Evolutionary conservation across 805 yeast species (phyloP).

Genomic region (Saccharomycopsis fermentans): DNA sequence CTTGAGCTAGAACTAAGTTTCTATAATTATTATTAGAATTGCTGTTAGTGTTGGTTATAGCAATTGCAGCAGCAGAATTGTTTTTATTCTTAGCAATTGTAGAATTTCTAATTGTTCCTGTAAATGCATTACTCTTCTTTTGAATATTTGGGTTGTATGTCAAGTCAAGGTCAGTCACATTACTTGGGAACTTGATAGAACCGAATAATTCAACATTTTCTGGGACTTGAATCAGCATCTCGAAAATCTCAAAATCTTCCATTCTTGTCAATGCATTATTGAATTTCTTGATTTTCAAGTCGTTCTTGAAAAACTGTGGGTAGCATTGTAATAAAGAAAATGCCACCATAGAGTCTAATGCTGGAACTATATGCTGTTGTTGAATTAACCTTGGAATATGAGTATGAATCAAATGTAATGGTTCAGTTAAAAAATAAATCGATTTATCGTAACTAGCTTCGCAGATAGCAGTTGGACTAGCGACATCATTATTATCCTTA

Average conservation of each 20-base stretch:
- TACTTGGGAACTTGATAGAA: constrained; percentile 40
- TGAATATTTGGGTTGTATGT: constrained; percentile 2
- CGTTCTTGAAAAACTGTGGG: constrained; percentile 61
- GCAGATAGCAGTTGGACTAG: neutral
- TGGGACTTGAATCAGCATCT: constrained; percentile 67
- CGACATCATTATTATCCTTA: constrained; percentile 18
- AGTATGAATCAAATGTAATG: constrained; percentile 65
- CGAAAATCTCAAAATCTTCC: constrained; percentile 67
- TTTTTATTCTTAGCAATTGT: neutral
- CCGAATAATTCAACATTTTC: constrained; percentile 58
- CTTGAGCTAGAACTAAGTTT: constrained; percentile 64
- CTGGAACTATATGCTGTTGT: constrained; percentile 81
- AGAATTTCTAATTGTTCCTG: neutral
- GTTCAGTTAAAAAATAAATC: constrained; percentile 71
- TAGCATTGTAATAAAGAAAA: constrained; percentile 78
- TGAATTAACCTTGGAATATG: constrained; percentile 75
- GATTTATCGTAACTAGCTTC: constrained; percentile 28
- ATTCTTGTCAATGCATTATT: constrained; percentile 69
- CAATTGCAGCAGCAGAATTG: neutral
- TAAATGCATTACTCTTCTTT: constrained; percentile 18
- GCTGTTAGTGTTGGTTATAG: neutral
- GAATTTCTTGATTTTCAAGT: constrained; percentile 52
- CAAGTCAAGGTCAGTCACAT: constrained; percentile 13
- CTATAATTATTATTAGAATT: constrained; percentile 28
- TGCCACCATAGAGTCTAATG: constrained; percentile 68